A percentile compares a stretch with the other conserved stretches of the same genome.
Conservation (phyloP, 352 stramenopile genomes). For the Phytophthora pini region DNA sequence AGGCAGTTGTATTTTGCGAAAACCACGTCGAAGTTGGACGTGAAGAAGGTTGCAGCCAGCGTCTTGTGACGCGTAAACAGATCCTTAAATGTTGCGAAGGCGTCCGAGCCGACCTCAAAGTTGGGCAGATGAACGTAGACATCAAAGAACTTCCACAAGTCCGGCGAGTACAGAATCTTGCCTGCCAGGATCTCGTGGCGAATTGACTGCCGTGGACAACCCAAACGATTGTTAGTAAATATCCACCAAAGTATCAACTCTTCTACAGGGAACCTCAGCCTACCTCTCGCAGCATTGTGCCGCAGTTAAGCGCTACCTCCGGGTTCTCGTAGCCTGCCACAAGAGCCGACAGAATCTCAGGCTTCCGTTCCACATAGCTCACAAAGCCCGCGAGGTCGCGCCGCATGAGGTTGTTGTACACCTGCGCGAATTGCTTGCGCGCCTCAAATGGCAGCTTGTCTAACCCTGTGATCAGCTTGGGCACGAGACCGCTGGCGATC, state of each 20-base stretch:
- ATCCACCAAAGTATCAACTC: background rate
- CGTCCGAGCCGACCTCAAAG: slow-evolving; percentile 93
- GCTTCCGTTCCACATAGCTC: slow-evolving; percentile 76
- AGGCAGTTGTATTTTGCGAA: slow-evolving; percentile 91
- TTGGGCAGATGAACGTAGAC: slow-evolving; percentile 90
- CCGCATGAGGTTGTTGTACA: slow-evolving; percentile 92
- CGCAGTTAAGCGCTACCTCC: slow-evolving; percentile 90
- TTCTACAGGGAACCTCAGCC: slow-evolving; percentile 1
- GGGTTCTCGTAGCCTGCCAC: slow-evolving; percentile 86
- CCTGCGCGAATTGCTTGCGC: slow-evolving; percentile 85
- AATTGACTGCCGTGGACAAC: slow-evolving; percentile 56
- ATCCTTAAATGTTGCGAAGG: slow-evolving; percentile 91
- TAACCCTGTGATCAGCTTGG: slow-evolving; percentile 70
- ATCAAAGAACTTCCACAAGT: slow-evolving; percentile 93
- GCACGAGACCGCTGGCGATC: slow-evolving; percentile 72
- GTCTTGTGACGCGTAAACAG: slow-evolving; percentile 90
- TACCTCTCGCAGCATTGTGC: slow-evolving; percentile 91
- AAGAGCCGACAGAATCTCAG: slow-evolving; percentile 78
- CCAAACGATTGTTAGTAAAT: slow-evolving; percentile 4
- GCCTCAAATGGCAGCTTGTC: slow-evolving; percentile 86
- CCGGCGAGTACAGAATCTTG: slow-evolving; percentile 80
- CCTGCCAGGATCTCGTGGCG: slow-evolving; percentile 79
- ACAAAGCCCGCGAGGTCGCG: slow-evolving; percentile 87
- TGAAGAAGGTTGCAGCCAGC: slow-evolving; percentile 84
- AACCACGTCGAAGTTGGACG: slow-evolving; percentile 83